Evolutionary conservation across 495 filamentous ascomycete genomes (phyloP), one percentile per base, ranked within the genome.

Genomic region (Podospora anserina): DNA sequence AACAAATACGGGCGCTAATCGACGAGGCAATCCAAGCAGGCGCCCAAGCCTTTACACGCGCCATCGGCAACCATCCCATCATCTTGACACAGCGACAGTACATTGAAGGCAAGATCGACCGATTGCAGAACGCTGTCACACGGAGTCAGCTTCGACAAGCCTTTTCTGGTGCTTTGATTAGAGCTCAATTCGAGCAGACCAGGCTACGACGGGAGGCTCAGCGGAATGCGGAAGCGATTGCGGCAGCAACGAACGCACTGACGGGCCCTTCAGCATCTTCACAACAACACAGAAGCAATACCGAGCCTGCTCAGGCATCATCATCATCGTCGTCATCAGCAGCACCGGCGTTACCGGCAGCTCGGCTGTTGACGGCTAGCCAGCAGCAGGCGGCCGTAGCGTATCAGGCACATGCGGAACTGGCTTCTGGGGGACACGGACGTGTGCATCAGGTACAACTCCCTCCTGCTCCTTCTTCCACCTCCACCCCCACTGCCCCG

Each of bases 21-120:
- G 81, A 85, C 67, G 59, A 66, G 3, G 76, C 72, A 44, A 78
- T 86, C 1, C 78, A 80, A 18, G 77, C 76, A 61, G 84, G 85
- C 5, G 79, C 76, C 5, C 70, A 76, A 5, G 75, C 76, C 26
- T 70, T 87, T 32, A 75, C 78, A 20, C 78, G 82, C 23, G 79
- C 79, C n/a, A 69, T 87, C 20, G 65, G 71, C 18, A 70, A 72
- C 2, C 79, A 84, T 65, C 84, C 84, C 4, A 75, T 75, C 9
- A 81, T 86, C 53, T 72, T 84, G 9, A 71, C 73, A 0, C 78
- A 78, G 58, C 79, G 80, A 19, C 65, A 63, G 26, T 77, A 80
- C 66, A 75, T 84, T 5, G 79, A 82, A 68, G 66, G 74, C 1
- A 76, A 77, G 7, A 83, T 85, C 34, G 80, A 82, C 66, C 75